Conservation (phyloP, 1,139 yeast species). For the Pneumocystis canis region DNA sequence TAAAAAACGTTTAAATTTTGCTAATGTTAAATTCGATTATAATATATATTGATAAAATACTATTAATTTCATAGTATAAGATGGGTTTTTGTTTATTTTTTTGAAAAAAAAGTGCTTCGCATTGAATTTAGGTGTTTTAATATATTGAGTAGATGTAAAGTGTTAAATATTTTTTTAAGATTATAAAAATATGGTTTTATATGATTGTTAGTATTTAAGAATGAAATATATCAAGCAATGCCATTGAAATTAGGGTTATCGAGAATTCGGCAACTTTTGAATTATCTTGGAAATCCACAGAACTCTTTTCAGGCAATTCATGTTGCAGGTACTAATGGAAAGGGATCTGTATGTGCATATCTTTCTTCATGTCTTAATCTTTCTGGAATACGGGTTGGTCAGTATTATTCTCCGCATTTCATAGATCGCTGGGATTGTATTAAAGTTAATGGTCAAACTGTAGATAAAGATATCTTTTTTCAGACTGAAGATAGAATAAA, state of each 20-base stretch:
- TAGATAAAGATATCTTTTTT: conserved; percentile 31
- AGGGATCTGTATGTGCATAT: conserved; percentile 96
- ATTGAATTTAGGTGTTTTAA: not conserved
- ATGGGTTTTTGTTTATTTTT: not conserved
- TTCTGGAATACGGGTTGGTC: conserved; percentile 56
- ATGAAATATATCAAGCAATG: not conserved
- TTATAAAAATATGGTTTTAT: not conserved
- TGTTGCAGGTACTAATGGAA: conserved; percentile 95
- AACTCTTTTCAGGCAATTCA: conserved; percentile 45
- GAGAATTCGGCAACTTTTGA: conserved; percentile 8
- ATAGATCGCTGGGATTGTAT: conserved; percentile 87
- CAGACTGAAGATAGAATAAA: conserved; percentile 86
- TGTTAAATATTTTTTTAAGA: not conserved
- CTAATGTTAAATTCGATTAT: too few relatives aligned
- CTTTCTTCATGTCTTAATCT: conserved; percentile 53
- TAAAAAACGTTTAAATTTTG: not conserved
- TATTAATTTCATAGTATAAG: not conserved
- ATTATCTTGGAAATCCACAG: conserved; percentile 11
- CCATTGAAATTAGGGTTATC: conserved; percentile 10
- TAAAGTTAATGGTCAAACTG: conserved; percentile 73
- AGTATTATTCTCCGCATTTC: conserved; percentile 90
- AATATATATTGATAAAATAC: not conserved
- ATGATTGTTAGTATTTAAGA: not conserved
- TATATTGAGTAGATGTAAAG: not conserved
- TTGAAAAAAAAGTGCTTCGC: not conserved